phyloP scores from a whole-genome alignment of 2,329 filamentous ascomycete species.

The Fusarium tupiense region DNA sequence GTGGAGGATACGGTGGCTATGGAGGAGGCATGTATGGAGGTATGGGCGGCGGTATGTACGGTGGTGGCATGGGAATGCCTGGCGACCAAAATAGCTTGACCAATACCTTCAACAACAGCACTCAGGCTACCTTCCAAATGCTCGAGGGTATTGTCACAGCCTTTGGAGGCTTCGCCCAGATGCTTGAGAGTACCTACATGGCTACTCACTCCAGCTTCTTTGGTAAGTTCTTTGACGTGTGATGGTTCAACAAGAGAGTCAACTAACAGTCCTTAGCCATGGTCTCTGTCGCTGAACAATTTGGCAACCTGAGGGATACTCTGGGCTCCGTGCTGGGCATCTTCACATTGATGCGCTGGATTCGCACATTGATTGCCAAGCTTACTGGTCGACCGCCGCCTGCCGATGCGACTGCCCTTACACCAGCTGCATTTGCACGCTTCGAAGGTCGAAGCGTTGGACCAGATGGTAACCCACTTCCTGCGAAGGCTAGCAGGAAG shows the following conservation, averaged over 20 bases:
- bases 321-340: slow-evolving; percentile 94
- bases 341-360: slow-evolving; percentile 95
- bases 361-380: slow-evolving; percentile 90
- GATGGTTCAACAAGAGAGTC: not conserved
- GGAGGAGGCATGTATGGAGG: slow-evolving; percentile 55
- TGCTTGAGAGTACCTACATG: slow-evolving; percentile 99
- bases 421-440: slow-evolving; percentile 87
- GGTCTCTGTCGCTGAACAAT: slow-evolving; percentile 98
- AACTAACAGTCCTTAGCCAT: slow-evolving; percentile 70
- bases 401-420: slow-evolving; percentile 86
- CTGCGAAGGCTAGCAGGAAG: slow-evolving; percentile 86
- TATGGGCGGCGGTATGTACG: slow-evolving; percentile 53
- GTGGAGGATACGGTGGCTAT: slow-evolving; percentile 50
- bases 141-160: slow-evolving; percentile 96
- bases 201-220: slow-evolving; percentile 99
- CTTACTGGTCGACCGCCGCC: slow-evolving; percentile 91
- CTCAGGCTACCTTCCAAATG: slow-evolving; percentile 96
- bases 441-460: slow-evolving; percentile 77
- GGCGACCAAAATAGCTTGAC: slow-evolving; percentile 95
- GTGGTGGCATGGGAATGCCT: slow-evolving; percentile 61
- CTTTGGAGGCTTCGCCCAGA: slow-evolving; percentile 97
- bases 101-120: slow-evolving; percentile 94
- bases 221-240: slow-evolving; percentile 64
- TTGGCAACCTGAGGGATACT: slow-evolving; percentile 91
- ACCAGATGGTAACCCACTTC: slow-evolving; percentile 70